A percentile compares a stretch with the other conserved stretches of the same genome.
phyloP scores from a whole-genome alignment of 176 grass and related monocot genomes.

The Olyra latifolia region DNA sequence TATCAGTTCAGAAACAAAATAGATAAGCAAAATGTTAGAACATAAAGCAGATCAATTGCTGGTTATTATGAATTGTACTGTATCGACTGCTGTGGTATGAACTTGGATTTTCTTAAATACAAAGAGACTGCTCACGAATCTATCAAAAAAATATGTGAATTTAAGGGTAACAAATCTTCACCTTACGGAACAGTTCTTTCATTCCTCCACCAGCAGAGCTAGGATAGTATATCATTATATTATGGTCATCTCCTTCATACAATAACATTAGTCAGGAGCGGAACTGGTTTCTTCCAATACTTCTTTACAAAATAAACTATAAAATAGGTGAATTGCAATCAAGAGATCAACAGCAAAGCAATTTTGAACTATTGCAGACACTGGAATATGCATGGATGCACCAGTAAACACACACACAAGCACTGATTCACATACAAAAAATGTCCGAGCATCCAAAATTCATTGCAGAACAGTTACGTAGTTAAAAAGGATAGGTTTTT shows the following conservation, averaged over 20 bases:
- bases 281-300: slow-evolving; percentile 11
- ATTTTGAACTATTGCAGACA: slow-evolving; percentile 9
- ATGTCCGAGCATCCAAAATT: background rate
- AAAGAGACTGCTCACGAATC: background rate
- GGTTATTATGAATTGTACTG: slow-evolving; percentile 21
- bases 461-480: background rate
- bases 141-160: background rate
- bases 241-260: slow-evolving; percentile 84
- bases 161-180: slow-evolving; percentile 29
- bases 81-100: background rate
- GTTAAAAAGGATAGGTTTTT: background rate
- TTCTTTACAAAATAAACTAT: slow-evolving; percentile 23
- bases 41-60: slow-evolving; percentile 23
- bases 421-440: background rate
- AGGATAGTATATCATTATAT: slow-evolving; percentile 99
- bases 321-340: background rate
- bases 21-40: slow-evolving; percentile 1
- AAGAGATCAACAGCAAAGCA: slow-evolving; percentile 3
- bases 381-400: background rate
- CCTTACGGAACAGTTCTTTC: slow-evolving; percentile 97
- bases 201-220: slow-evolving; percentile 98
- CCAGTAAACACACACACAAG: background rate
- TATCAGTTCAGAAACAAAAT: slow-evolving; percentile 15
- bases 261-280: slow-evolving; percentile 38
- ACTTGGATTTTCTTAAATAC: slow-evolving; percentile 7